Base-by-base conservation (phyloP, 495 filamentous ascomycete genomes). In the Penicillium daleae region DNA sequence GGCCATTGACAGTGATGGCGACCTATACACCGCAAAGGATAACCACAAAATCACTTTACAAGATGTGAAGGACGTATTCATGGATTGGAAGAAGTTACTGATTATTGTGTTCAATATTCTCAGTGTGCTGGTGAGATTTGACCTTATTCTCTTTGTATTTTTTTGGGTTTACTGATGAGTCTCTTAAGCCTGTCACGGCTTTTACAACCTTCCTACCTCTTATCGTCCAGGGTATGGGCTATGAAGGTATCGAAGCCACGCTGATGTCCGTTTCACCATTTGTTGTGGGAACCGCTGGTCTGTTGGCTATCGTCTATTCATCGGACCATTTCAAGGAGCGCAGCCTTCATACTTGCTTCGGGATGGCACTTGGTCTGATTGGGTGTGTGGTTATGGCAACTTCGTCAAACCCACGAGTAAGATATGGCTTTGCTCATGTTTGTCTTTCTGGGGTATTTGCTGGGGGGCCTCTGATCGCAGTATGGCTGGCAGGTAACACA, bases 191-290 rank as follows among this genome's bases (percentile, higher is more conserved):
- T 40, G 55, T 57, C 10, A 57, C 15, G n/a, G 55, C 55, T 26
- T 57, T 57, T 42, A 57, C 55, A 9, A 57, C 55, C 5, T 57
- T 57, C n/a, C 35, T 42, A 35, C 35, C 55, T 12, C 55, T 57
- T 26, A 22, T 57, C 26, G 40, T 57, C 17, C 13, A 57, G n/a
- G 51, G 51, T 3, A 54, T 54, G 51, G 51, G 51, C 10, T 54
- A 54, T 8, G 4, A 35, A 1, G 51, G 51, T 6, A 54, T 54
- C 27, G 6, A 31, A 9, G 51, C 51, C 0, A 54, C 51, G n/a
- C n/a, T 54, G 8, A 54, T 54, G 51, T 32, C 27, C 29, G 51
- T 54, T 31, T 13, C 51, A 35, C 51, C 51, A 35, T 54, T 54
- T n/a, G 29, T 54, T 31, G 51, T 32, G 6, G 51, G 51, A 21